Evolutionary conservation across 2,329 filamentous ascomycete species (phyloP).

Genomic region (Colletotrichum sp.): DNA sequence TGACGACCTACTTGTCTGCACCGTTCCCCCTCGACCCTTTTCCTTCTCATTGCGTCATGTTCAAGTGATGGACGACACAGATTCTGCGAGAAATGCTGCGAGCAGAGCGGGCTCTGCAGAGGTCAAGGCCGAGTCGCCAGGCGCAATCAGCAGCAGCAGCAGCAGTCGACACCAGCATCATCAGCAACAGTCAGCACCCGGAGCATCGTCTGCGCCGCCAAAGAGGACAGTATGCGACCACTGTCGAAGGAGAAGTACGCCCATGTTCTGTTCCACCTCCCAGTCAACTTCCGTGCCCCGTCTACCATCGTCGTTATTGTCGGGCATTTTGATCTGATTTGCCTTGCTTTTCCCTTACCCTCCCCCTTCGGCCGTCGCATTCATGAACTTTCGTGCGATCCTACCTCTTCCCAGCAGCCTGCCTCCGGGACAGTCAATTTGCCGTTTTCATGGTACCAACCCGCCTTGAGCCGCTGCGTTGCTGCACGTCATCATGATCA

Average conservation of each 20-base stretch:
- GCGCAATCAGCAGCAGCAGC: not conserved
- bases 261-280: slow-evolving; percentile 12
- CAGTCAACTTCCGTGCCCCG: not conserved
- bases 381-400: slow-evolving; percentile 24
- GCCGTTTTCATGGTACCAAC: slow-evolving; percentile 12
- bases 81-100: slow-evolving; percentile 22
- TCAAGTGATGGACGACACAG: slow-evolving; percentile 17
- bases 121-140: slow-evolving; percentile 22
- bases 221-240: slow-evolving; percentile 51
- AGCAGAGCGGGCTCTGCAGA: slow-evolving; percentile 22
- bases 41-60: slow-evolving; percentile 15
- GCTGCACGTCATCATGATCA: slow-evolving; percentile 13
- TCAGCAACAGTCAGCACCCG: slow-evolving; percentile 6
- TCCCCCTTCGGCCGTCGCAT: not conserved
- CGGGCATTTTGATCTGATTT: not conserved
- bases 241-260: slow-evolving; percentile 47
- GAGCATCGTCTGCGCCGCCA: slow-evolving; percentile 3
- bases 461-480: not conserved
- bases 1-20: slow-evolving; percentile 7
- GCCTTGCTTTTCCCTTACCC: not conserved
- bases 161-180: not conserved
- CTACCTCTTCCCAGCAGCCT: slow-evolving; percentile 23
- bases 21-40: not conserved
- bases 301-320: not conserved
- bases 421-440: slow-evolving; percentile 20